Evolutionary conservation across 2,329 filamentous ascomycete species (phyloP), one percentile per base, ranked within the genome.

Genomic region (Arthrobotrys iridis): DNA sequence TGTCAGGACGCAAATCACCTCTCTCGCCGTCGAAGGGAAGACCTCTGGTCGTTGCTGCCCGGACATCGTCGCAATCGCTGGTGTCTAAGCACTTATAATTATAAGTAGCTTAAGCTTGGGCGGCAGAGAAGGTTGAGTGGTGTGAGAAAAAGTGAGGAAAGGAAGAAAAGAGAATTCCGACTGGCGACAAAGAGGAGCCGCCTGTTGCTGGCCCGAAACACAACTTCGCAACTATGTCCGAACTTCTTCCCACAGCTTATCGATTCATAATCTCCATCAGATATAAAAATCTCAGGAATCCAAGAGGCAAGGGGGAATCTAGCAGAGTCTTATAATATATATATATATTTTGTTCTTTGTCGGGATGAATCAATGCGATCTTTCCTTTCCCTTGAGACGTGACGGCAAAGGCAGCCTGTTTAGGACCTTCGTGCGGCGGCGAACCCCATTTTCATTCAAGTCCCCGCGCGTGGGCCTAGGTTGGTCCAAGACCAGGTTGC

Each of bases 21-120:
- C 70, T 26, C 70, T 55, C 15, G 70, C 46, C 4, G 57, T 62
- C 5, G 70, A 74, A 11, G 62, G 55, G 22, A 74, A 74, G 18
- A 74, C 62, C 28, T 74, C 70, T 55, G 70, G 70, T 26, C 70
- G 70, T 48, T 67, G 62, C 11, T 40, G 58, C 4, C 24, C 6
- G 13, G 62, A 43, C 60, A 74, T 68, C 22, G 30, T 37, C 33
- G 46, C 24, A 40, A 11, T 45, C 20, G 45, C 33, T 48, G 22
- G 15, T 37, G 50, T n/a, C 35, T 43, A n/a, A 50, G 13, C 28
- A n/a, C n/a, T n/a, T n/a, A n/a, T n/a, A n/a, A n/a, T n/a, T n/a
- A n/a, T 33, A 33, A 10, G 28, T 33, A 55, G 50, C 50, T 37
- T 55, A 22, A 22, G 43, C n/a, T 24, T 41, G 65, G 13, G 30